These are phyloP conservation scores for Lodderomyces orthopsilosis DNA, from an alignment of 1,139 yeast species.

Conservation along the genomic window DNA sequence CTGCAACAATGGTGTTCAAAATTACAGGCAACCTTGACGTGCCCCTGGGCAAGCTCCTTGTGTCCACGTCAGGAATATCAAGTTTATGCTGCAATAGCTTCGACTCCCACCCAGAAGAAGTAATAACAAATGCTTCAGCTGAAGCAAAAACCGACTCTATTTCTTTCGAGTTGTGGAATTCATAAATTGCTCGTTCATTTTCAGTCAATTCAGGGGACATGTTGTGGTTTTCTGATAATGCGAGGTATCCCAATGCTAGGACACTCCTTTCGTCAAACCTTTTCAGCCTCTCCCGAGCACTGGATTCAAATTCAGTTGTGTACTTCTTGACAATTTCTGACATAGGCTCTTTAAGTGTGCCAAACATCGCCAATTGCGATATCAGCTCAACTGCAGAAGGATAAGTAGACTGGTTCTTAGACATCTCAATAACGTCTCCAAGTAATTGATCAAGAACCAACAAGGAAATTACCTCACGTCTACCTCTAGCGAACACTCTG, in stretches of 20 bases:
- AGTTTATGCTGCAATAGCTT: constrained; percentile 47
- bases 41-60: constrained; percentile 19
- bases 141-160: constrained; percentile 70
- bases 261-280: constrained; percentile 63
- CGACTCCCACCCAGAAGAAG: constrained; percentile 78
- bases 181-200: constrained; percentile 39
- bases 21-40: constrained; percentile 32
- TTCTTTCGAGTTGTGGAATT: constrained; percentile 65
- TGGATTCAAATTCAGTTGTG: constrained; percentile 22
- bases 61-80: constrained; percentile 44
- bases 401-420: constrained; percentile 21
- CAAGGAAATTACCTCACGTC: constrained; percentile 25
- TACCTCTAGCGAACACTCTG: constrained; percentile 30
- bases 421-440: constrained; percentile 15
- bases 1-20: constrained; percentile 46
- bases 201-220: constrained; percentile 10
- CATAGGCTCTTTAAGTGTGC: constrained; percentile 34
- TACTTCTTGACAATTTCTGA: constrained; percentile 2
- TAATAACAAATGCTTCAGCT: constrained; percentile 79
- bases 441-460: constrained; percentile 8
- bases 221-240: constrained; percentile 26
- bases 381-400: constrained; percentile 44
- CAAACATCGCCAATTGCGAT: constrained; percentile 59
- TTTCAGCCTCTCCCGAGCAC: constrained; percentile 37
- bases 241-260: constrained; percentile 52